These are phyloP conservation scores for Candida saitoana DNA, from an alignment of 805 yeast species.

Conservation along the genomic window DNA sequence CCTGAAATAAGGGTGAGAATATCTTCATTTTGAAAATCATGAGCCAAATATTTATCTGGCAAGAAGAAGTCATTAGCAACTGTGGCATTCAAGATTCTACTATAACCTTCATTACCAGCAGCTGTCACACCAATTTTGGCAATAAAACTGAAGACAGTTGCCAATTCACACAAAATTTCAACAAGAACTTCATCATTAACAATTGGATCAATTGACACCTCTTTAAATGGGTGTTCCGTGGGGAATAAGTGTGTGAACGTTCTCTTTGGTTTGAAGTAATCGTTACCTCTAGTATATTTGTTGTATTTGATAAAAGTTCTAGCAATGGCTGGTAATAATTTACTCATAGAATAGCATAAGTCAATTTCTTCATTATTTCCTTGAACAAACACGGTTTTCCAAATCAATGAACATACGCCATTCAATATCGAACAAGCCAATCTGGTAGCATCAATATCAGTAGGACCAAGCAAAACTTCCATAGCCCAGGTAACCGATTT, in stretches of 20 bases:
- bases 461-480: constrained; percentile 49
- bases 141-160: constrained; percentile 55
- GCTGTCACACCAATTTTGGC: constrained; percentile 46
- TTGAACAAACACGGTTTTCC: constrained; percentile 27
- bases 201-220: constrained; percentile 65
- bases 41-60: constrained; percentile 37
- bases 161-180: constrained; percentile 68
- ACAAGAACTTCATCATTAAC: constrained; percentile 66
- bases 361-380: constrained; percentile 28
- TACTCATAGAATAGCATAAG: constrained; percentile 45
- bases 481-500: constrained; percentile 53
- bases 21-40: constrained; percentile 42
- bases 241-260: constrained; percentile 71
- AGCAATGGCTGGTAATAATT: constrained; percentile 53
- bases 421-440: constrained; percentile 58
- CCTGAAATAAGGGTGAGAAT: constrained; percentile 42
- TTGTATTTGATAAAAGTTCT: constrained; percentile 49
- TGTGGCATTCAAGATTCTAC: constrained; percentile 32
- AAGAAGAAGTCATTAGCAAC: constrained; percentile 36
- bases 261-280: constrained; percentile 54
- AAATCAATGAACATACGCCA: constrained; percentile 40
- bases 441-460: constrained; percentile 58
- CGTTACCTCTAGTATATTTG: constrained; percentile 44
- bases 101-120: constrained; percentile 41
- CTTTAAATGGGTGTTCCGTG: constrained; percentile 56